These are phyloP conservation scores for Hansenula lynferdii DNA, from an alignment of 1,139 yeast species.

Conservation along the genomic window DNA sequence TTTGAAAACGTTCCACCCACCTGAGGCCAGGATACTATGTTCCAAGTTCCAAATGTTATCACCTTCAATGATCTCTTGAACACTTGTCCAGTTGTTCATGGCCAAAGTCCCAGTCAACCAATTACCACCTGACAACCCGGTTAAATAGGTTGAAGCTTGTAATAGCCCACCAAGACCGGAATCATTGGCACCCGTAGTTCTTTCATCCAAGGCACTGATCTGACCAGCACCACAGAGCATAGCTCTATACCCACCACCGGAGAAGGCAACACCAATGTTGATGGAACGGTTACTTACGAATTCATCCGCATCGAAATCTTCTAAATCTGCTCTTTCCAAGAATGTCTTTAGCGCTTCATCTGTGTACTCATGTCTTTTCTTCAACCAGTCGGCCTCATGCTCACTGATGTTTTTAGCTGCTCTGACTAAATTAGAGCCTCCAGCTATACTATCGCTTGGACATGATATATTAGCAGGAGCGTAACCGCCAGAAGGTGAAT, in stretches of 20 bases:
- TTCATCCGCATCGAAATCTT: conserved; percentile 49
- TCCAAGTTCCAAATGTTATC: conserved; percentile 66
- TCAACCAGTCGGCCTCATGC: conserved; percentile 29
- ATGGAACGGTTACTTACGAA: conserved; percentile 43
- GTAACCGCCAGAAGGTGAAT: conserved; percentile 61
- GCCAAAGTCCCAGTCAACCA: conserved; percentile 82
- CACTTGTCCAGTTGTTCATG: conserved; percentile 77
- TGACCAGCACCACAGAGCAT: conserved; percentile 91
- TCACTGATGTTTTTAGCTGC: conserved; percentile 27
- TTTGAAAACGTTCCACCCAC: conserved; percentile 61
- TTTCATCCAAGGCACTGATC: conserved; percentile 70
- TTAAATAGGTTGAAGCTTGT: conserved; percentile 66
- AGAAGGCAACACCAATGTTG: conserved; percentile 68
- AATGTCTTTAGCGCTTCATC: conserved; percentile 50
- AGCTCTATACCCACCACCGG: conserved; percentile 94
- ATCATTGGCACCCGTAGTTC: conserved; percentile 55
- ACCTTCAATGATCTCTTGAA: conserved; percentile 49
- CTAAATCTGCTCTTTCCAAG: conserved; percentile 50
- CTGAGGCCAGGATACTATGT: conserved; percentile 44
- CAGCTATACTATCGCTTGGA: conserved; percentile 32
- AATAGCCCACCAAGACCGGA: conserved; percentile 75
- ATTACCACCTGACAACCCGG: conserved; percentile 83
- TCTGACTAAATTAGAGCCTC: conserved; percentile 29
- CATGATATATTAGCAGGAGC: conserved; percentile 62
- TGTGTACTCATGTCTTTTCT: conserved; percentile 47